Percentiles rank a stretch among this genome's conserved stretches.
Conservation (phyloP, 208 protist species). For the Wallacemonas sp. region DNA sequence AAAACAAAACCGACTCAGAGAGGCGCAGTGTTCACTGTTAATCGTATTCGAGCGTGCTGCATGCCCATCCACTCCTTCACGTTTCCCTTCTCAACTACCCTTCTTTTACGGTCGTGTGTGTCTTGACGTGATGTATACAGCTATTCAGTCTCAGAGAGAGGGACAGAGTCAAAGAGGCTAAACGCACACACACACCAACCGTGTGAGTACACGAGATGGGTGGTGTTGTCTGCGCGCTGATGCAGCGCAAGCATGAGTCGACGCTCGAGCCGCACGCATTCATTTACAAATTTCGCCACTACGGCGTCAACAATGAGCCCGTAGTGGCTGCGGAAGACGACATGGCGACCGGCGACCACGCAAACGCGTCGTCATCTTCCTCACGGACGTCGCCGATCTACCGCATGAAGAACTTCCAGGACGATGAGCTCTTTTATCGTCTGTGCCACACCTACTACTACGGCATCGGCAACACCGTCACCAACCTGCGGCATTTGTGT, state of each 20-base stretch:
- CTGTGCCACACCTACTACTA: constrained; percentile 13
- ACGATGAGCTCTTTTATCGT: constrained; percentile 4
- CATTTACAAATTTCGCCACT: constrained; percentile 11
- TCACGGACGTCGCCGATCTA: not conserved
- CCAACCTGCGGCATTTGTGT: constrained; percentile 1
- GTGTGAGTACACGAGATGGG: constrained; percentile 4
- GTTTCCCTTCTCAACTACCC: too few relatives aligned
- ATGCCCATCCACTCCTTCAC: not conserved
- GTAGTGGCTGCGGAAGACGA: not conserved
- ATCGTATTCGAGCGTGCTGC: too few relatives aligned
- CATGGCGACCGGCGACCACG: not conserved
- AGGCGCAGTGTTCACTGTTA: too few relatives aligned
- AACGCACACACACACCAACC: not conserved
- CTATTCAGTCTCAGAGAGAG: too few relatives aligned
- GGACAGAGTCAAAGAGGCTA: too few relatives aligned
- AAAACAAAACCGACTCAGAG: too few relatives aligned
- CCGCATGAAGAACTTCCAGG: constrained; percentile 1
- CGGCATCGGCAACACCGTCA: constrained; percentile 6
- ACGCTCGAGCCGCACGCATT: constrained; percentile 11
- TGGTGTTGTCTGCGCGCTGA: not conserved
- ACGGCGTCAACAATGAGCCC: constrained; percentile 17
- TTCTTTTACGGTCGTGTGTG: too few relatives aligned
- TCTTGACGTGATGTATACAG: too few relatives aligned
- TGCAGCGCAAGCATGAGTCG: constrained; percentile 7
- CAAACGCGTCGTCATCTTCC: not conserved